Conservation (phyloP, 169 alveolate species). For the Cyclospora cayetanensis region DNA sequence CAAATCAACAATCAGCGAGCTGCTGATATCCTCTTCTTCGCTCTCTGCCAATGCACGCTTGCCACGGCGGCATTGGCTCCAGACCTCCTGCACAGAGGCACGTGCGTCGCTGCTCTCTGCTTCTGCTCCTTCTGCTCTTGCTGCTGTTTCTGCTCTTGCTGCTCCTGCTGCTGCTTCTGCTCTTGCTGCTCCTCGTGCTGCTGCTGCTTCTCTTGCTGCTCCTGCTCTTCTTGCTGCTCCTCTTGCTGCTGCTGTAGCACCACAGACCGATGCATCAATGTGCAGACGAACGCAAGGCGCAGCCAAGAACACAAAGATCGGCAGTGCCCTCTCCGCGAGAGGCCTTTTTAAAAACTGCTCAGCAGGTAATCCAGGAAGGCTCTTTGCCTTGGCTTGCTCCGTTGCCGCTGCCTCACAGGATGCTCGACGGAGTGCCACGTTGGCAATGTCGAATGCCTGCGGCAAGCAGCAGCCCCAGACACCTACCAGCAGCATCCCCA, state of each 20-base stretch:
- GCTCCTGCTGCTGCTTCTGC: background rate
- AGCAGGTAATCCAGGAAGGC: too few species aligned
- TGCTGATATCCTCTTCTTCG: too few species aligned
- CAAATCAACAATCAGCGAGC: background rate
- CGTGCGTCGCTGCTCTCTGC: slow-evolving; percentile 1
- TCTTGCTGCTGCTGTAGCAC: background rate
- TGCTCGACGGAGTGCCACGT: too few species aligned
- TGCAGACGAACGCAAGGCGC: slow-evolving; percentile 7
- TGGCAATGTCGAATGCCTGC: too few species aligned
- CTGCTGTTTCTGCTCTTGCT: background rate
- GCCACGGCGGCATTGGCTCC: too few species aligned
- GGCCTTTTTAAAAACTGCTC: background rate
- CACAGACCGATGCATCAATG: background rate
- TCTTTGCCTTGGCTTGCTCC: too few species aligned
- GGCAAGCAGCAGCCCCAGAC: too few species aligned
- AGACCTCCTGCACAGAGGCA: too few species aligned
- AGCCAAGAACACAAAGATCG: background rate
- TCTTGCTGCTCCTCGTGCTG: background rate
- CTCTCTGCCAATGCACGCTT: too few species aligned
- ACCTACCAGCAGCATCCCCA: too few species aligned
- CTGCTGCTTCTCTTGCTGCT: slow-evolving; percentile 16
- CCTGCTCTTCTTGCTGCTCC: background rate
- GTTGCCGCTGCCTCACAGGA: too few species aligned
- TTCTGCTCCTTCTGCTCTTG: background rate
- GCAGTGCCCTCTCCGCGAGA: background rate